Evolutionary conservation across 306 rosid genomes (phyloP), one percentile per base, ranked within the genome.

Genomic region (Fragaria nilgerrensis): DNA sequence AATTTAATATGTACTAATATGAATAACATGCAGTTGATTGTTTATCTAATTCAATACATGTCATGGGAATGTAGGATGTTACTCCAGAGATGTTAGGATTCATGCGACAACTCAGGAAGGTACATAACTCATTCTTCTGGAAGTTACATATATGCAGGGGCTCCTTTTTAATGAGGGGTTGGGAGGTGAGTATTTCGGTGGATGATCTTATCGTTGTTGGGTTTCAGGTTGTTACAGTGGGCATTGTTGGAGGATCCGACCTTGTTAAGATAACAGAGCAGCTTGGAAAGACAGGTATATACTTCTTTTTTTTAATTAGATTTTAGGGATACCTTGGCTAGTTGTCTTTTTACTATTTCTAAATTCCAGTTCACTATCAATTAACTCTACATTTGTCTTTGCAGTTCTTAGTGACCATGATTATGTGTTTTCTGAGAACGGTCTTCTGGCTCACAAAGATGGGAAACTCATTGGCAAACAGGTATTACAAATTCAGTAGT

Each of bases 231-330:
- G 88, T 95, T 61, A 87, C 91, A 1, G 93, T 95, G 52, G 99
- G 97, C 61, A 94, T 95, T 80, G 99, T 95, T 61, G 99, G 99
- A 47, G 99, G 99, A 73, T 95, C 99, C 65, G 96, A 95, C 82
- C 91, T 92, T 71, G 12, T 41, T 68, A 95, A 95, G 93, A 90
- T 95, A 76, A 83, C 97, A 25, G 99, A 90, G 88, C 99, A 95
- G 86, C 96, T 95, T 63, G 98, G 98, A 17, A 83, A 68, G 29
- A 86, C 97, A 82, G 96, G 98, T 78, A 78, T 44, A 39, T 68
- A 52, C 44, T 50, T 41, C 62, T 44, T 48, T 3, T 52, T 23
- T 11, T 37, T 2, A n/a, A n/a, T 27, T 52, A 47, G 56, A 20
- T 62, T 14, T 53, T 9, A 64, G 15, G 52, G 36, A 39, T 66